Conservation (phyloP, 225 moss, liverwort and hornwort species). For the Straminergon stramineum region DNA sequence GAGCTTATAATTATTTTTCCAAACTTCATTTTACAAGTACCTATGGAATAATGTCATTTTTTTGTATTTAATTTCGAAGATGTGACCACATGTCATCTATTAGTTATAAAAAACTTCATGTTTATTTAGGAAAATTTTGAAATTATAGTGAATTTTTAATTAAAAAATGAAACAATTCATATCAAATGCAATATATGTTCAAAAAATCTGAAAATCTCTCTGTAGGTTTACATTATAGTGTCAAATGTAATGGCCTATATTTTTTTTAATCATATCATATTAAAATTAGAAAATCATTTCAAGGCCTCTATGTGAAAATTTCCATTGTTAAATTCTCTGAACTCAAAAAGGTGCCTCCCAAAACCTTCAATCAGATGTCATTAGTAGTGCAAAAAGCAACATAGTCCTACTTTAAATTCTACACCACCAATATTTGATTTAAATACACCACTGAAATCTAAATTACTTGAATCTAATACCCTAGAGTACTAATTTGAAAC, state of each 20-base stretch:
- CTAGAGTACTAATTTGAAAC: neutral
- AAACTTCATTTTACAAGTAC: no score
- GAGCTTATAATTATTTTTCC: no score
- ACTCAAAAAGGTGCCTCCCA: neutral
- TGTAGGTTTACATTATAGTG: neutral
- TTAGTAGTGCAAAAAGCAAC: fast-evolving
- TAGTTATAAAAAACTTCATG: neutral
- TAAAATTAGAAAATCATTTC: neutral
- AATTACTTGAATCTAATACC: neutral
- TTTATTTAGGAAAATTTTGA: no score
- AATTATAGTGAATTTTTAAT: no score
- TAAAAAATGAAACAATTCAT: neutral
- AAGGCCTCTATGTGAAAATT: neutral
- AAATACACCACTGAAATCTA: neutral
- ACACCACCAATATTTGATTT: no score
- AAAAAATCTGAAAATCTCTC: neutral
- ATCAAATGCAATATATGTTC: neutral
- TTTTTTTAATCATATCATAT: neutral
- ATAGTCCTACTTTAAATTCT: neutral
- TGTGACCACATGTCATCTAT: neutral
- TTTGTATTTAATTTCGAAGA: no score
- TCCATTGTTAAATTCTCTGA: fast-evolving
- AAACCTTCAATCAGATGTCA: neutral
- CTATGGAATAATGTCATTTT: no score
- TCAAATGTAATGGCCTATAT: neutral